A percentile compares a stretch with the other conserved stretches of the same genome.
Conservation (phyloP, 225 moss, liverwort and hornwort species). For the Neckera pumila region DNA sequence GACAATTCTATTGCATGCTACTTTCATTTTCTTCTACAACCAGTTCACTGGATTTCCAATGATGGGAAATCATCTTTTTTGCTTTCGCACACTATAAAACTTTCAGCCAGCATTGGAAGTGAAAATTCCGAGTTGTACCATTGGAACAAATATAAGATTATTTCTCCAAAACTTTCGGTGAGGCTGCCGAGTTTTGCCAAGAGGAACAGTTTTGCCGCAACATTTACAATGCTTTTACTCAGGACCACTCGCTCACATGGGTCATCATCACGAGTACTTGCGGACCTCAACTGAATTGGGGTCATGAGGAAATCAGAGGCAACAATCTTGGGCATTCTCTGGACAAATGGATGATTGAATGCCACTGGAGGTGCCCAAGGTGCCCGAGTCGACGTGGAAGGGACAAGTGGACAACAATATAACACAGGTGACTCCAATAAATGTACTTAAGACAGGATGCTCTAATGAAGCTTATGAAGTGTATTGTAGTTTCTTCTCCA, state of each 20-base stretch:
- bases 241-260: not conserved
- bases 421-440: no score
- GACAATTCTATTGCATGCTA: not conserved
- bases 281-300: not conserved
- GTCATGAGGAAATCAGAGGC: not conserved
- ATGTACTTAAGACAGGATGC: no score
- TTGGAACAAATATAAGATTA: not conserved
- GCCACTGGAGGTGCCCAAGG: not conserved
- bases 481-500: no score
- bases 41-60: not conserved
- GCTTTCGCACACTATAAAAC: not conserved
- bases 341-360: not conserved
- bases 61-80: not conserved
- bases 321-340: not conserved
- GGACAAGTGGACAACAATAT: not conserved
- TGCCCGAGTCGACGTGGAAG: fast-evolving
- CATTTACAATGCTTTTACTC: fast-evolving
- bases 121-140: not conserved
- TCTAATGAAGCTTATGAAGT: no score
- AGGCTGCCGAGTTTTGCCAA: not conserved
- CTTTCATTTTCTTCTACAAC: not conserved
- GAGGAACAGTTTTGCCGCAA: not conserved
- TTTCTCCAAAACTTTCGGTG: not conserved
- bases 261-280: not conserved
- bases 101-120: not conserved